Evolutionary conservation across 768 basidiomycete species (phyloP), one percentile per base, ranked within the genome.

Genomic region (Pisolithus orientalis): DNA sequence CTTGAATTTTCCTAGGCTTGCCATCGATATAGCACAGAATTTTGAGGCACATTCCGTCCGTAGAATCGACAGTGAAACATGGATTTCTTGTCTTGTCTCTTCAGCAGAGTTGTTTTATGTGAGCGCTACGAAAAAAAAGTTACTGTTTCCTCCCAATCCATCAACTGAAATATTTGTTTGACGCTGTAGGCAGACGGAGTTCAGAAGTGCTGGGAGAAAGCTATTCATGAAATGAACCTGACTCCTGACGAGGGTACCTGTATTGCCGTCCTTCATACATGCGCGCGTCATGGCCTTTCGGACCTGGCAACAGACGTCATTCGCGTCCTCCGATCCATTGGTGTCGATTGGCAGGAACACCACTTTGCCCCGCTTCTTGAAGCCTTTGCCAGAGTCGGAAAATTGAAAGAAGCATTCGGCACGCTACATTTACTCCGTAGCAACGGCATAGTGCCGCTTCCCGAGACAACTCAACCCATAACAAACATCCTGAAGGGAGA

Each of bases 301-400:
- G 79, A 82, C 44, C 74, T 94, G 1, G 90, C 85, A 24, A 71
- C 78, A 13, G 81, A 84, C 39, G 86, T 79, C 28, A 68, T 93
- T 39, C 79, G 75, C 1, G 69, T 77, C 6, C 70, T 94, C 38
- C 75, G 78, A 43, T 48, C 55, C 9, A 66, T 78, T 7, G 75
- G 76, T 14, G 66, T 80, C 13, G 62, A 72, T 44, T 75, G 79
- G 69, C 62, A 75, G 60, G 91, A 93, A 63, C 69, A 86, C 60
- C 92, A 94, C 63, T 82, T 90, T 58, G 80, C 87, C 1, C 82
- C 90, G 3, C 68, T 93, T 21, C 71, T 94, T 29, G 87, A 92
- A 62, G 83, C 90, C 0, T 83, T 86, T 59, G 80, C 80, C 65
- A 76, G 71, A 13, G 75, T 73, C 27, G 72, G 73, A 1, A 73